Percentiles rank a stretch among this genome's conserved stretches.
These are phyloP conservation scores for Rubia balearica DNA, from an alignment of 305 asterid species.

Conservation along the genomic window DNA sequence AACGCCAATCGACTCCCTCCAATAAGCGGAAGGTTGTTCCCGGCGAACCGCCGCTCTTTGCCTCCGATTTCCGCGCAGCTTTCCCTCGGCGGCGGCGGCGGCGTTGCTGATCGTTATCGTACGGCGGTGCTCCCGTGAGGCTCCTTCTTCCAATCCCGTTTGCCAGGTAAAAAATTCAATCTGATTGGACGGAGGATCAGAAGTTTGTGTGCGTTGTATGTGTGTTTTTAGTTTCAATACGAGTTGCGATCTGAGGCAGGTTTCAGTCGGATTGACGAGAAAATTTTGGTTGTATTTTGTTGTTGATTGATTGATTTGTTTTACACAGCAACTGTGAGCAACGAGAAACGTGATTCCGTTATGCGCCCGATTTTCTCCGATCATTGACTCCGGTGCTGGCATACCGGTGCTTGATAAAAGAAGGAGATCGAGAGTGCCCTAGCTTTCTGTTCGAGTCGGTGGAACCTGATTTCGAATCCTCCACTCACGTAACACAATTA, in stretches of 20 bases:
- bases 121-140: constrained; percentile 25
- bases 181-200: background rate
- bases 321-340: constrained; percentile 39
- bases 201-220: no score
- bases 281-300: no score
- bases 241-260: no score
- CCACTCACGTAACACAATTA: constrained; percentile 46
- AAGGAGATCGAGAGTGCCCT: constrained; percentile 74
- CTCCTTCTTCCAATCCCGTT: constrained; percentile 23
- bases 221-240: no score
- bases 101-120: constrained; percentile 20
- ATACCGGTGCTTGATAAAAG: constrained; percentile 83
- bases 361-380: constrained; percentile 66
- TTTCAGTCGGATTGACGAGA: no score
- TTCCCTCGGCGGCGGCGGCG: constrained; percentile 17
- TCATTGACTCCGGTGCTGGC: constrained; percentile 83
- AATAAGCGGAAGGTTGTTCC: background rate
- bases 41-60: constrained; percentile 2
- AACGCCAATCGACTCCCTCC: constrained; percentile 1
- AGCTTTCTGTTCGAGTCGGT: constrained; percentile 85
- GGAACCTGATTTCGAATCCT: constrained; percentile 57
- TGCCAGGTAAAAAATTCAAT: constrained; percentile 27
- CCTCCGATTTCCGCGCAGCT: constrained; percentile 23
- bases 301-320: no score
- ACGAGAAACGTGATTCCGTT: constrained; percentile 70